A percentile compares a stretch with the other conserved stretches of the same genome.
These are phyloP conservation scores for Tuctoria greenei DNA, from an alignment of 176 grass and related monocot species.

Conservation along the genomic window DNA sequence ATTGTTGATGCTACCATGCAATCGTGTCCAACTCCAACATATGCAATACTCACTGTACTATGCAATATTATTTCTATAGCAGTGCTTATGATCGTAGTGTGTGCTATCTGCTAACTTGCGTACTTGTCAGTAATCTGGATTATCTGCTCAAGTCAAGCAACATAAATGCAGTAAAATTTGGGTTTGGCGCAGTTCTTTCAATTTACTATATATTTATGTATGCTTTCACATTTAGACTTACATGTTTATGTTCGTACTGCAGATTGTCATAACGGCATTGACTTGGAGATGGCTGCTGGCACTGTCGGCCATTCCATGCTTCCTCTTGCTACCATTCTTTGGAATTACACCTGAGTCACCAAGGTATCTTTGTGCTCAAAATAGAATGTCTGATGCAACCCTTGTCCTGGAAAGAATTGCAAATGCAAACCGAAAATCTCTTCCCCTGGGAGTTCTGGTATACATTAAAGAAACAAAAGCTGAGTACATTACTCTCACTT, in stretches of 20 bases:
- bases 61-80: too few relatives aligned
- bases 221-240: neutral
- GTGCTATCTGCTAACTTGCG: neutral
- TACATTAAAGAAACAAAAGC: slow-evolving; percentile 24
- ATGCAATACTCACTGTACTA: too few relatives aligned
- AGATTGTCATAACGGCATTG: slow-evolving; percentile 49
- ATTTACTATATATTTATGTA: neutral
- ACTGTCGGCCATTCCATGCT: slow-evolving; percentile 67
- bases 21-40: too few relatives aligned
- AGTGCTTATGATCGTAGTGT: too few relatives aligned
- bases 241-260: neutral
- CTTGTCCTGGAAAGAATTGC: slow-evolving; percentile 71
- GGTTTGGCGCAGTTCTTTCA: neutral
- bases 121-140: neutral
- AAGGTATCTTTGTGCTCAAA: slow-evolving; percentile 67
- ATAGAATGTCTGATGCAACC: slow-evolving; percentile 54
- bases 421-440: slow-evolving; percentile 38
- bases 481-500: slow-evolving; percentile 26
- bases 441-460: slow-evolving; percentile 67
- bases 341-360: slow-evolving; percentile 63
- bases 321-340: slow-evolving; percentile 67
- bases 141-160: neutral
- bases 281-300: slow-evolving; percentile 79
- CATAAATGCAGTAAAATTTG: neutral
- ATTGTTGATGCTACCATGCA: too few relatives aligned